Conservation (phyloP, 2,329 filamentous ascomycete species). For the Diaporthe sp. region DNA sequence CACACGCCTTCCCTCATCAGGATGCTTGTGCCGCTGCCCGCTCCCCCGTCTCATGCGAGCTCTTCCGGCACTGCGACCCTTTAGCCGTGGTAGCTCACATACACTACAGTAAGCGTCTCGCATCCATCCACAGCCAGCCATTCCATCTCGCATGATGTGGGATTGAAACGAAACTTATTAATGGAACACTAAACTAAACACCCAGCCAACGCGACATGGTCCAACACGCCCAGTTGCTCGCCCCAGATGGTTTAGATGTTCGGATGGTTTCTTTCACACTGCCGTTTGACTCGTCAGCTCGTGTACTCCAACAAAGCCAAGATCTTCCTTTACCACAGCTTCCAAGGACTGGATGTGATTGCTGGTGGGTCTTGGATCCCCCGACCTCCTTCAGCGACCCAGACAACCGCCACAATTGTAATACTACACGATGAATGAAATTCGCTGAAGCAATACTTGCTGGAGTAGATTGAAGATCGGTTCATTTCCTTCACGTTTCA, state of each 20-base stretch:
- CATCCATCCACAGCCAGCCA: constrained; percentile 19
- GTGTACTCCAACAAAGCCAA: background rate
- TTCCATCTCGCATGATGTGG: constrained; percentile 9
- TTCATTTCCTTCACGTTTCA: no score
- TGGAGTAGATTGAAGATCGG: background rate
- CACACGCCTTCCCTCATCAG: constrained; percentile 2
- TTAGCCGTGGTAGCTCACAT: background rate
- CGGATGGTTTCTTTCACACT: background rate
- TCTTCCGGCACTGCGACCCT: background rate
- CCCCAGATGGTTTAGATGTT: background rate
- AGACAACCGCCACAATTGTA: background rate
- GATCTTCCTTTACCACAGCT: background rate
- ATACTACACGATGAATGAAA: background rate
- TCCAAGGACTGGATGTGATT: background rate
- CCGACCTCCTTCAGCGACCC: background rate
- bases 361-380: background rate
- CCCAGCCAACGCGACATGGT: background rate
- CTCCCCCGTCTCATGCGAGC: constrained; percentile 11
- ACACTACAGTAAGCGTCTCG: background rate
- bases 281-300: background rate
- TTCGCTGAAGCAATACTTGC: background rate
- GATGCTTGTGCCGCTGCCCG: background rate
- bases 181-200: background rate
- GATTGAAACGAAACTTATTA: constrained; percentile 30
- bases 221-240: background rate